Evolutionary conservation across 805 yeast genomes (phyloP).

Genomic region (Teunomyces tritomae): DNA sequence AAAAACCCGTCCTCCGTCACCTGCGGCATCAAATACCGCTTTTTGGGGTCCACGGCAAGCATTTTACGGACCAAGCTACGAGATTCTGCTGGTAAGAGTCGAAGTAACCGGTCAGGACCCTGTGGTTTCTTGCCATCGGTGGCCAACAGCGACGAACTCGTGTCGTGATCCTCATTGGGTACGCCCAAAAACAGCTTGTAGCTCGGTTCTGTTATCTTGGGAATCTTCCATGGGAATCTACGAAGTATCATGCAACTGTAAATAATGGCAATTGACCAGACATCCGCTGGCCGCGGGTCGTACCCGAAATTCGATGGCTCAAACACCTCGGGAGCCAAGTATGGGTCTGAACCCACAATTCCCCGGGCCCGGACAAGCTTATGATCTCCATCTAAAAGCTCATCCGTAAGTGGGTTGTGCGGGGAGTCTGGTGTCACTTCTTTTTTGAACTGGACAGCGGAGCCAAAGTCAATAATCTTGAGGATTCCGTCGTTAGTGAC

Average conservation of each 20-base stretch:
- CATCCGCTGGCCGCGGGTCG: constrained; percentile 85
- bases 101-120: constrained; percentile 26
- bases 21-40: constrained; percentile 58
- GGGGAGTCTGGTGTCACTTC: constrained; percentile 24
- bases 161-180: constrained; percentile 7
- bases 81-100: constrained; percentile 67
- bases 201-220: constrained; percentile 72
- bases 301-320: constrained; percentile 44
- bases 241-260: constrained; percentile 86
- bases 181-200: constrained; percentile 58
- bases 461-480: constrained; percentile 90
- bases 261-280: constrained; percentile 92
- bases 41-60: constrained; percentile 58
- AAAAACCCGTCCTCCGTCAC: constrained; percentile 61
- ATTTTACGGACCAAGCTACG: constrained; percentile 61
- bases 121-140: constrained; percentile 5
- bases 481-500: constrained; percentile 71
- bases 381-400: constrained; percentile 41
- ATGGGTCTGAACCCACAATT: constrained; percentile 94
- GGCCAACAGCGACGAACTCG: constrained; percentile 4
- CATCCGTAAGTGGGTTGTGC: constrained; percentile 11
- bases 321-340: constrained; percentile 89
- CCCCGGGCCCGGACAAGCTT: constrained; percentile 68
- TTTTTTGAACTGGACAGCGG: constrained; percentile 79
- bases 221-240: constrained; percentile 94